Evolutionary conservation across 1,284 basidiomycete genomes (phyloP), one percentile per base, ranked within the genome.

Genomic region (Gomphus bonarii): DNA sequence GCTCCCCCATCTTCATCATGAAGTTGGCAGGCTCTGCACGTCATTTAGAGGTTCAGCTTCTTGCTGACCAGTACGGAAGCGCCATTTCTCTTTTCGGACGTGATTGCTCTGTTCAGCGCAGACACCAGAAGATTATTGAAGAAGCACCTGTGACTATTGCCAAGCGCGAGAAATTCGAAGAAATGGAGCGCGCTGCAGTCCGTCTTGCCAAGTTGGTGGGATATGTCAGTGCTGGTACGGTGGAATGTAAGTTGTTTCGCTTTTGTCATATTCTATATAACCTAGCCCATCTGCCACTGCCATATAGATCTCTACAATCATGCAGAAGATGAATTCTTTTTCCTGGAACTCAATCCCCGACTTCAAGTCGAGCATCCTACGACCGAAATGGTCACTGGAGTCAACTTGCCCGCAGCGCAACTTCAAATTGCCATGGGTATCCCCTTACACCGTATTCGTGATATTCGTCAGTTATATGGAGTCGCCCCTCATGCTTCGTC

Each of bases 81-180:
- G 97, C 97, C 38, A 99, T 99, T 67, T 98, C 95, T 55, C 80
- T 99, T 57, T 99, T 99, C 67, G 97, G 97, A 65, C 95, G 97
- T 70, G 97, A 99, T 72, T 99, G 97, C 72, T 99, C 97, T 58
- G 97, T 99, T 51, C 97, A 99, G 74, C 91, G 97, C 66, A 91
- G 97, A 63, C 97, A 99, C 73, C 97, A 99, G 72, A 99, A 99
- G 78, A 99, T 99, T 65, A 99, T 99, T 60, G 97, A 99, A 73
- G 97, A 99, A 72, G 97, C 97, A 9, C 97, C 97, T 28, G 95
- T 99, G 53, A 98, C 95, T 20, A 98, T 99, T 63, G 97, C 97
- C 18, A 87, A 84, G 66, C 86, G 83, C 52, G 87, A 87, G 48
- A 95, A 82, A 11, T 97, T 97, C 65, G 91, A 94, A 69, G 77